These are phyloP conservation scores for Epichloe bromicola DNA, from an alignment of 2,329 filamentous ascomycete species.

Conservation along the genomic window DNA sequence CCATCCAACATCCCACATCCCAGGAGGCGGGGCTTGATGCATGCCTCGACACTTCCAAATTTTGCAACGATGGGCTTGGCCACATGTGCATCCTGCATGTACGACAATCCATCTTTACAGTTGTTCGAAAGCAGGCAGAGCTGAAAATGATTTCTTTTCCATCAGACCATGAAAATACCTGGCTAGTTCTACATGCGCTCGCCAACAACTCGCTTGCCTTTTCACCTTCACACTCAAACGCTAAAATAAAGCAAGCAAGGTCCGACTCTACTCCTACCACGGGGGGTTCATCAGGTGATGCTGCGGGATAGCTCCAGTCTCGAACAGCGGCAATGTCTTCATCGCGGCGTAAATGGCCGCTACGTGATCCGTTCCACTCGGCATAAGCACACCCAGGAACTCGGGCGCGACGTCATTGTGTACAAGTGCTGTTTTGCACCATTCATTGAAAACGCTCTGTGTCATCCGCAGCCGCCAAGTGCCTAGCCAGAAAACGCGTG, in stretches of 20 bases:
- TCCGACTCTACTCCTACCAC: not conserved
- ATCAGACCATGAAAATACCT: too few species aligned
- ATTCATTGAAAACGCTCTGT: not conserved
- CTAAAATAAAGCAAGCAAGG: not conserved
- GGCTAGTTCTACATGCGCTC: too few species aligned
- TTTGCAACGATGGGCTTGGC: too few species aligned
- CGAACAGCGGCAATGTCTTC: not conserved
- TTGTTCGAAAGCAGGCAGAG: too few species aligned
- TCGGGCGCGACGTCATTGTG: not conserved
- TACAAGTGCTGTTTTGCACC: not conserved
- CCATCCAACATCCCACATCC: too few species aligned
- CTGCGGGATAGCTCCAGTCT: not conserved
- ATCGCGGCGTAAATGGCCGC: not conserved
- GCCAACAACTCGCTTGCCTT: too few species aligned
- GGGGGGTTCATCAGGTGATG: not conserved
- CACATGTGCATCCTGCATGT: too few species aligned
- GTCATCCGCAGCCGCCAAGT: not conserved
- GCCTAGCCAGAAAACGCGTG: not conserved
- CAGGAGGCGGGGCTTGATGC: too few species aligned
- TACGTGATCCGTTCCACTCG: not conserved
- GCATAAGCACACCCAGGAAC: not conserved
- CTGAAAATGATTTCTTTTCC: too few species aligned
- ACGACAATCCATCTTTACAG: too few species aligned
- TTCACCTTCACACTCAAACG: not conserved
- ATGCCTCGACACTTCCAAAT: too few species aligned